A percentile compares a stretch with the other conserved stretches of the same genome.
Conservation (phyloP, 139 green algal genomes). For the Micromonas commoda region DNA sequence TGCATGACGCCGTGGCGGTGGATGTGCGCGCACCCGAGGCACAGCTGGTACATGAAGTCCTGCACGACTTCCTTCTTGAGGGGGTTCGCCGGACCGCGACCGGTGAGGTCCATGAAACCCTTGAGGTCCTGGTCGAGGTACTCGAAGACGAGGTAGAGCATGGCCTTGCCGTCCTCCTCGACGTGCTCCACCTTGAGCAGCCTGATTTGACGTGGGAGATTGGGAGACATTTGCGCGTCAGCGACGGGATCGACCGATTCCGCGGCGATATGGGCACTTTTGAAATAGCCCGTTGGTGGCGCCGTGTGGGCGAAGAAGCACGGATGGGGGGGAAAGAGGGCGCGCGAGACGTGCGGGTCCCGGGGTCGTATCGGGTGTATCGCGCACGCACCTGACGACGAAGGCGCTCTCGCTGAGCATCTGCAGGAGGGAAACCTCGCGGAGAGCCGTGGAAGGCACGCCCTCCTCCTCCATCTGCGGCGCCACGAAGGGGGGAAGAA, state of each 20-base stretch:
- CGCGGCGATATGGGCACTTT: neutral
- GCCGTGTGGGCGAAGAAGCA: no score
- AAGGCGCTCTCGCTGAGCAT: constrained; percentile 79
- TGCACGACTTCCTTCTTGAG: constrained; percentile 47
- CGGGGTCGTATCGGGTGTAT: no score
- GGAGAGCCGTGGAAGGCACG: constrained; percentile 90
- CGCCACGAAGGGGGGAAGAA: neutral
- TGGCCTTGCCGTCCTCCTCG: constrained; percentile 89
- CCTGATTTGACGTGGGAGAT: constrained; percentile 46
- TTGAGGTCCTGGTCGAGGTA: constrained; percentile 97
- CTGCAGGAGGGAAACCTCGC: constrained; percentile 93
- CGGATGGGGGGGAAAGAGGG: no score
- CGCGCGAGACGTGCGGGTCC: no score
- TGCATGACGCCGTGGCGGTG: constrained; percentile 95
- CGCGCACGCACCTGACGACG: constrained; percentile 55
- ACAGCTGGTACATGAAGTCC: constrained; percentile 95
- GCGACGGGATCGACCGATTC: neutral
- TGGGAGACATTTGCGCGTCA: no score
- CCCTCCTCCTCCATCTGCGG: constrained; percentile 95
- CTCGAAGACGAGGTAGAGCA: constrained; percentile 98
- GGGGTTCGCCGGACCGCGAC: constrained; percentile 57
- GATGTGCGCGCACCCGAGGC: constrained; percentile 87
- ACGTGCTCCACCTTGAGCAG: constrained; percentile 91
- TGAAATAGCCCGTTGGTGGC: no score
- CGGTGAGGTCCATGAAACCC: constrained; percentile 93